These are phyloP conservation scores for Pseudopithomyces chartarum DNA, from an alignment of 2,329 filamentous ascomycete genomes.

Conservation along the genomic window DNA sequence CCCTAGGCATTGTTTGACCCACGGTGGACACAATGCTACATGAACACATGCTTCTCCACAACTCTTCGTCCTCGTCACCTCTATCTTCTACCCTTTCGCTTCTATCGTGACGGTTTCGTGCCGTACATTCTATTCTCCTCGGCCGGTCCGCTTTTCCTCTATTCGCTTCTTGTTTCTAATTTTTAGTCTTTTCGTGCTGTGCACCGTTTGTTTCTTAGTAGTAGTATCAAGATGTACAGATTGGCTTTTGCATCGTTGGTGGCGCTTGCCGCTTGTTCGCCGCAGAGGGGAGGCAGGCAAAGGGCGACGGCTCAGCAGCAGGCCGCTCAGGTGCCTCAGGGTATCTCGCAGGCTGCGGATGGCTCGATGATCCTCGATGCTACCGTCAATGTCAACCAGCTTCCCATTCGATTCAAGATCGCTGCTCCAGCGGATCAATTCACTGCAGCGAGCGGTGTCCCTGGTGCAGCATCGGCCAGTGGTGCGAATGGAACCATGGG, in stretches of 20 bases:
- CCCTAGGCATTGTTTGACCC: slow-evolving; percentile 18
- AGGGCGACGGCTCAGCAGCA: slow-evolving; percentile 38
- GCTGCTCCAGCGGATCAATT: slow-evolving; percentile 61
- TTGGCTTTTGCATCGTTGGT: slow-evolving; percentile 24
- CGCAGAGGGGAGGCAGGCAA: slow-evolving; percentile 28
- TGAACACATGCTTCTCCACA: slow-evolving; percentile 5
- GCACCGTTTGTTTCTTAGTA: slow-evolving; percentile 8
- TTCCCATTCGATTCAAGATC: slow-evolving; percentile 62
- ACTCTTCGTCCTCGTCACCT: slow-evolving; percentile 8
- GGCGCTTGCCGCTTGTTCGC: slow-evolving; percentile 24
- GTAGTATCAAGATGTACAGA: slow-evolving; percentile 23
- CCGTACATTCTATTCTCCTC: slow-evolving; percentile 11
- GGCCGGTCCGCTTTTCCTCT: slow-evolving; percentile 33
- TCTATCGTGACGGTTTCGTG: slow-evolving; percentile 4
- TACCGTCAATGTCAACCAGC: slow-evolving; percentile 60
- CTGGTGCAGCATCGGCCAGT: slow-evolving; percentile 50
- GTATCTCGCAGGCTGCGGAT: slow-evolving; percentile 54
- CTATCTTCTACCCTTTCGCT: neutral
- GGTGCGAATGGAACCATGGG: slow-evolving; percentile 42
- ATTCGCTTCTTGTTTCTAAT: slow-evolving; percentile 20
- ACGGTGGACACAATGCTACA: slow-evolving; percentile 1
- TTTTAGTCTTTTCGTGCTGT: slow-evolving; percentile 18
- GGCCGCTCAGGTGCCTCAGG: slow-evolving; percentile 41
- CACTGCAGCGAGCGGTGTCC: slow-evolving; percentile 55
- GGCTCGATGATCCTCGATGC: slow-evolving; percentile 62